Percentiles rank a stretch among this genome's conserved stretches.
Evolutionary conservation across 148 eudicot species (phyloP).

Genomic region (Vaccinium corymbosum): DNA sequence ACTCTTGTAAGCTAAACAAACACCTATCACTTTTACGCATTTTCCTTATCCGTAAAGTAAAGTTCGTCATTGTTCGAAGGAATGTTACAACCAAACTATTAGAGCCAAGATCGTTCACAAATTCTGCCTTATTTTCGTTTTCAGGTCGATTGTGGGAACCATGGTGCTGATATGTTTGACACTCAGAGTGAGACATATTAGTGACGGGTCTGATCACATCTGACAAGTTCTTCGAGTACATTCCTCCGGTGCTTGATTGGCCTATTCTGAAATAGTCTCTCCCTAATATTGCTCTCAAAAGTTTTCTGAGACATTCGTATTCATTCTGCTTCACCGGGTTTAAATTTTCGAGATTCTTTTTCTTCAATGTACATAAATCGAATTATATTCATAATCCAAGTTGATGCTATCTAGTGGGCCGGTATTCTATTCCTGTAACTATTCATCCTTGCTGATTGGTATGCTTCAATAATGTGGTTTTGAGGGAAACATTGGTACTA

Average conservation of each 20-base stretch:
- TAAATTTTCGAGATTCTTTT: background rate
- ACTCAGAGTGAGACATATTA: slow-evolving; percentile 59
- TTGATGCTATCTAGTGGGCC: background rate
- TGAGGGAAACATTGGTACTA: background rate
- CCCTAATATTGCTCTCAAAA: background rate
- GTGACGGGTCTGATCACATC: slow-evolving; percentile 31
- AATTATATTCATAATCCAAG: background rate
- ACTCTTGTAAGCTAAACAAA: slow-evolving; percentile 57
- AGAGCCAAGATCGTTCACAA: background rate
- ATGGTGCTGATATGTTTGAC: slow-evolving; percentile 72
- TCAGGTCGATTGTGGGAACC: slow-evolving; percentile 88
- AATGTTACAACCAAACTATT: background rate
- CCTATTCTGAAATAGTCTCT: background rate
- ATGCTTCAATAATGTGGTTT: too few relatives aligned
- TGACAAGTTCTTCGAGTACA: slow-evolving; percentile 14
- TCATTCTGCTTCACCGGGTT: background rate
- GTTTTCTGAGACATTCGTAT: background rate
- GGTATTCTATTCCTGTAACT: background rate
- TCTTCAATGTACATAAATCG: background rate
- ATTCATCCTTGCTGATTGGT: background rate
- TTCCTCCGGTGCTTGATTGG: background rate
- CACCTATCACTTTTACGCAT: background rate
- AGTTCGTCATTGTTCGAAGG: background rate
- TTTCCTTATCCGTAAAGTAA: background rate
- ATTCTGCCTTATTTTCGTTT: slow-evolving; percentile 11